Base-by-base conservation (phyloP, 1,284 basidiomycete species). In the Fistulina hepatica region DNA sequence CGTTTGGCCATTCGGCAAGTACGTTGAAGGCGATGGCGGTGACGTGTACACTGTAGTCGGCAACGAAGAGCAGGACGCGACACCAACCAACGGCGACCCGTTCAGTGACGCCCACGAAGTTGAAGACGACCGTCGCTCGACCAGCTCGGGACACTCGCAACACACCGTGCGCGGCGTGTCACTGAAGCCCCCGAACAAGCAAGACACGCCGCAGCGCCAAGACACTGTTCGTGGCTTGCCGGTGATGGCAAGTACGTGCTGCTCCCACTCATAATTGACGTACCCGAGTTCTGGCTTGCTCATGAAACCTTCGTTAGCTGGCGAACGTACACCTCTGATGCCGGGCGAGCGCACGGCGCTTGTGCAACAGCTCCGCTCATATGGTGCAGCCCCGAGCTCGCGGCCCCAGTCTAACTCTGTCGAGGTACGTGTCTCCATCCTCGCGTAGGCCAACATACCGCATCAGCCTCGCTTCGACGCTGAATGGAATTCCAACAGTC, bases 1-100 rank as follows among this genome's bases (percentile, higher is more conserved):
- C 40, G 75, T 81, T 23, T 98, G 95, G 95, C 95, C 95, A 2
- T 99, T 99, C 56, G 94, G 90, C 24, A 97, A 97, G 59, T 99
- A 97, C 54, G 90, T 99, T 41, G 93, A 97, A 58, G 89, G 92
- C 5, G 83, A 85, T 43, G 55, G 73, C 16, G 65, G 66, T 17
- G 62, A 69, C 21, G 55, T 60, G 6, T 57, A 64, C 19, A 59
- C 58, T 5, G 53, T 59, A 3, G 60, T 60, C 26, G 69, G 67
- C 3, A 64, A 63, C 15, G 60, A 63, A 33, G 64, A 58, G 21
- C 45, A 45, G 21, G 47, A 46, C 16, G 48, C 22, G 55, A 56
- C 11, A 53, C 52, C 44, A 58, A 44, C 43, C 53, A 40, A 46
- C 52, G 48, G 50, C n/a, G 48, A 44, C 6, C 13, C 43, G 15